Evolutionary conservation across 2,329 filamentous ascomycete genomes (phyloP), one percentile per base, ranked within the genome.

Genomic region (Cladosporium sp.): DNA sequence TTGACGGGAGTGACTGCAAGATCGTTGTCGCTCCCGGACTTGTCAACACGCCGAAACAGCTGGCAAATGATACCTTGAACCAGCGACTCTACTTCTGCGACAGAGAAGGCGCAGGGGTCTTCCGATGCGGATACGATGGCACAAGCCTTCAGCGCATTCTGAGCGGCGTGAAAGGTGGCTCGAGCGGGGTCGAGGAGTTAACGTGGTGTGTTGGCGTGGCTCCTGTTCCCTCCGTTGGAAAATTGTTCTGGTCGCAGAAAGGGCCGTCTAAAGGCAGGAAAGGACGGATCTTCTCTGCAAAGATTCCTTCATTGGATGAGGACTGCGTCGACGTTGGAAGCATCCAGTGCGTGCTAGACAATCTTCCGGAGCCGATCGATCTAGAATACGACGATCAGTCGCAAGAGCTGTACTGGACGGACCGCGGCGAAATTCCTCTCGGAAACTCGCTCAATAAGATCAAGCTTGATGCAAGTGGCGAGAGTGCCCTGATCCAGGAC

Each of bases 221-320:
- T 0, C 68, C 84, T 0, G 72, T 73, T 3, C 49, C 41, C 24
- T 52, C 62, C 0, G 63, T 65, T 1, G 70, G 71, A 12, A 70
- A 73, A 37, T 68, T 84, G 40, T 83, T 78, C 68, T 84, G 80
- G 80, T 79, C 76, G 0, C 80, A 83, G 45, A 83, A 84, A 57
- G 80, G 81, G 0, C 65, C 70, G 0, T 71, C 73, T 3, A 83
- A 83, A 61, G 71, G 68, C 0, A 65, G 63, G 1, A 60, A 71
- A 36, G 81, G 81, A 0, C 70, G 74, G 3, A 80, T 84, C 38
- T 79, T 79, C 59, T 64, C 69, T 4, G 78, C 80, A 0, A 61
- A 65, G 13, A 64, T 81, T 0, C 59, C 70, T 1, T 55, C 67
- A 47, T 61, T 58, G n/a, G 65, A 70, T 0, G 56, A 61, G 1